Base-by-base conservation (phyloP, 108 stramenopile genomes). In the Bacterosira constricta region DNA sequence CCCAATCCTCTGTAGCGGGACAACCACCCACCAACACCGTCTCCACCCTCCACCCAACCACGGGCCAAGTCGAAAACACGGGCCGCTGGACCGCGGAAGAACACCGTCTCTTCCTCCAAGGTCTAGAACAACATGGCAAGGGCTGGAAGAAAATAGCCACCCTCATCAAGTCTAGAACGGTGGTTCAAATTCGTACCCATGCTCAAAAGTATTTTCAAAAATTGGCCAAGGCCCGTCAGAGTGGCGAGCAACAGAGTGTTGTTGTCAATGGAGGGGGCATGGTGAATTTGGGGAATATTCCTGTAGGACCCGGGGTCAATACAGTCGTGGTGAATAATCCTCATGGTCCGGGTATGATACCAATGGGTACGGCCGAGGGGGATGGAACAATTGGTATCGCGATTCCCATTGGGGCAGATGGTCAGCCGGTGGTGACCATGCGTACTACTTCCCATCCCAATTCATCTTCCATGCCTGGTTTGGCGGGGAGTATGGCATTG, bases 201-300 rank as follows among this genome's bases (percentile, higher is more conserved):
- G 98, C 98, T 6, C 98, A 99, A 73, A 99, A 99, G 77, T 99
- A 98, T 80, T 98, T 99, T 81, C 97, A 98, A 84, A 99, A 99
- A 79, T 87, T 99, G 57, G 86, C 94, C 69, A 98, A 98, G 84
- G 94, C 91, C 15, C 79, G 90, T 29, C 90, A 54, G 59, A 91
- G 89, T 54, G 93, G 93, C 26, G 93, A 92, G 68, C 0, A 23
- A 23, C 32, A 32, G 30, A 29, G 30, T 30, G 53, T 30, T 29
- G 17, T 54, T 12, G 29, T 54, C 30, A 29, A 0, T 17, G 63
- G n/a, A 1, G 57, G 25, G n/a, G 52, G 30, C 4, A 13, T 32
- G 18, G 29, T 29, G 29, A 39, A 23, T 31, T 35, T 23, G 1
- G 18, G 27, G 1, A 47, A 35, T 7, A 56, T 29, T 23, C 49